A percentile compares a stretch with the other conserved stretches of the same genome.
Conservation (phyloP, 2,329 filamentous ascomycete genomes). For the Diplodia seriata region DNA sequence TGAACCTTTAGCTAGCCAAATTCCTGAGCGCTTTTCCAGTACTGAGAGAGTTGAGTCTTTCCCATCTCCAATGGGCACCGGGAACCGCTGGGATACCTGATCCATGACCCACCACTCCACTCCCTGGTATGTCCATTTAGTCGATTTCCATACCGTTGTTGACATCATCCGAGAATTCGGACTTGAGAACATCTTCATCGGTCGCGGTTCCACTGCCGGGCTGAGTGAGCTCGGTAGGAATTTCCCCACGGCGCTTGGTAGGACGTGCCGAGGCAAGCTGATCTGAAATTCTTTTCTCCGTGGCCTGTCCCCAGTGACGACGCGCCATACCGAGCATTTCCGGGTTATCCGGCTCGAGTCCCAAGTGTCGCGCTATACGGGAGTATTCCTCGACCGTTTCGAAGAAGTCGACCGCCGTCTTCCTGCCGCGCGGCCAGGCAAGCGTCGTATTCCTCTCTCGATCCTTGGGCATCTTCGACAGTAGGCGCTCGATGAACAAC, state of each 20-base stretch:
- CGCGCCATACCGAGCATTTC: no score
- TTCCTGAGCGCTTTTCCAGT: neutral
- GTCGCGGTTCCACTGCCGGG: no score
- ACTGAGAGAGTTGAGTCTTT: neutral
- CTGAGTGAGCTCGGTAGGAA: no score
- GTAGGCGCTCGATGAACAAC: neutral
- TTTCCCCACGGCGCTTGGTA: no score
- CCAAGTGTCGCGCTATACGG: no score
- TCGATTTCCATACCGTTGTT: neutral
- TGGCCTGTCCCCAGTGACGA: no score
- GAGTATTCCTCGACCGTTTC: no score
- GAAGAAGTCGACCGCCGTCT: neutral
- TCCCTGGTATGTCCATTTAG: no score
- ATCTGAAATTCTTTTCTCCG: no score
- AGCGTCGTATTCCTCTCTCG: neutral
- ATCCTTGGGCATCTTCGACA: neutral
- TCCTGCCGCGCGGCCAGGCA: neutral
- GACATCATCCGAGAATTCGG: neutral
- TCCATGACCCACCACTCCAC: no score
- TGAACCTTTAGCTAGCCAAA: neutral
- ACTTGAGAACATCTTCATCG: neutral
- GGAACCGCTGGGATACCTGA: neutral
- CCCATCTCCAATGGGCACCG: neutral
- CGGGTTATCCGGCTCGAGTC: no score
- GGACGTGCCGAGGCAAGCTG: no score